These are phyloP conservation scores for Sabuloglossum arenarium DNA, from an alignment of 495 filamentous ascomycete species.

Conservation along the genomic window DNA sequence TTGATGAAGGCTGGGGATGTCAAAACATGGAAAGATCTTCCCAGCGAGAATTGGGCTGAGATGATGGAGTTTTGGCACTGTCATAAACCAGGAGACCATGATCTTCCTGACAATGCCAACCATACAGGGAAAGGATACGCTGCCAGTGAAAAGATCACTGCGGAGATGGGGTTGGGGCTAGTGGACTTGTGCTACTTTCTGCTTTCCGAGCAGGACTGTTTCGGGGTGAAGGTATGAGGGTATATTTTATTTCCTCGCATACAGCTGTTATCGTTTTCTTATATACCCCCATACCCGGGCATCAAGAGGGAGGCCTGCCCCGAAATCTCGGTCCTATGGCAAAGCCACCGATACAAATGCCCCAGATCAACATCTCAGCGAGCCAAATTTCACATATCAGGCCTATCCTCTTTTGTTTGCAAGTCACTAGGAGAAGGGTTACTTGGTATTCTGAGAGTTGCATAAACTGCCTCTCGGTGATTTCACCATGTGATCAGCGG, in stretches of 20 bases:
- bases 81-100: conserved; percentile 52
- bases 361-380: conserved; percentile 1
- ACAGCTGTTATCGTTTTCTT: too few species aligned
- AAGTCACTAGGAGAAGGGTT: background rate
- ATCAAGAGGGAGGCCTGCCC: conserved; percentile 74
- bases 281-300: conserved; percentile 26
- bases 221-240: conserved; percentile 37
- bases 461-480: conserved; percentile 18
- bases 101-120: conserved; percentile 17
- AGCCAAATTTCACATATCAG: background rate
- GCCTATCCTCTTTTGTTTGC: background rate
- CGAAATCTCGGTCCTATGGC: conserved; percentile 3
- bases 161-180: conserved; percentile 43
- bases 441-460: background rate
- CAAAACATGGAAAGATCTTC: conserved; percentile 75
- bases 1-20: conserved; percentile 25
- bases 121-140: conserved; percentile 46
- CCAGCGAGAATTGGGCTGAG: conserved; percentile 93
- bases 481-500: conserved; percentile 12
- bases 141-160: conserved; percentile 44
- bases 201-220: conserved; percentile 41
- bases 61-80: conserved; percentile 99
- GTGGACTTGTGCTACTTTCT: conserved; percentile 65
- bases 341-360: conserved; percentile 10
- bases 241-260: conserved; percentile 8